Evolutionary conservation across 345 rosid species (phyloP), one percentile per base, ranked within the genome.

Genomic region (Syzygium jambos): DNA sequence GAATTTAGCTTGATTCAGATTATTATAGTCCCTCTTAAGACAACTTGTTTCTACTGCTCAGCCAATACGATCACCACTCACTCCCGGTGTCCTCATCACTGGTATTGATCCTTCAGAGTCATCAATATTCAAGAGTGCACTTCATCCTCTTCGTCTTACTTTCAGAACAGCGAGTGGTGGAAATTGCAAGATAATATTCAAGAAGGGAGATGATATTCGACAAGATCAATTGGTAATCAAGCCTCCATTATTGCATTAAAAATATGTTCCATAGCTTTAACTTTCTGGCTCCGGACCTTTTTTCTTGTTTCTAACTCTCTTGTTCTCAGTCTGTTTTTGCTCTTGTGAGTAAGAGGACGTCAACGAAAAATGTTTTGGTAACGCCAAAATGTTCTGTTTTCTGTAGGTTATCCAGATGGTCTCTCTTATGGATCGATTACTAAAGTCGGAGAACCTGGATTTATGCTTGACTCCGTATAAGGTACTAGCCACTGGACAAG

Each of bases 401-500:
- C 85, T 93, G 16, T 91, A 98, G 99, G 99, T 98, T 92, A 94
- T 98, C 85, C 99, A 96, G 94, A 96, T 98, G 99, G 99, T 98
- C 51, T 98, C 96, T 87, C 98, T 98, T 65, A 96, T 98, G 99
- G 99, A 98, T 94, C 95, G 98, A 73, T 91, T 95, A 88, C 98
- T 96, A 65, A 96, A 98, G 93, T 92, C 95, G 89, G 99, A 98
- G 90, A 98, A 98, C 91, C 96, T 98, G 85, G 99, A 98, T 90
- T 91, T 98, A 84, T 94, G 95, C 88, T 90, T 96, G 88, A 98
- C 99, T 88, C 99, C 99, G 52, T 96, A 94, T 90, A 95, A 95
- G 91, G 99, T 98, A 88, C 95, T 98, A 87, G 99, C 99, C 86
- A 96, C 98, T n/a, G 98, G 98, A 89, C 98, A 95, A 90, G 99